Evolutionary conservation across 2,329 filamentous ascomycete species (phyloP).

Genomic region (Pseudomassariella vexata): DNA sequence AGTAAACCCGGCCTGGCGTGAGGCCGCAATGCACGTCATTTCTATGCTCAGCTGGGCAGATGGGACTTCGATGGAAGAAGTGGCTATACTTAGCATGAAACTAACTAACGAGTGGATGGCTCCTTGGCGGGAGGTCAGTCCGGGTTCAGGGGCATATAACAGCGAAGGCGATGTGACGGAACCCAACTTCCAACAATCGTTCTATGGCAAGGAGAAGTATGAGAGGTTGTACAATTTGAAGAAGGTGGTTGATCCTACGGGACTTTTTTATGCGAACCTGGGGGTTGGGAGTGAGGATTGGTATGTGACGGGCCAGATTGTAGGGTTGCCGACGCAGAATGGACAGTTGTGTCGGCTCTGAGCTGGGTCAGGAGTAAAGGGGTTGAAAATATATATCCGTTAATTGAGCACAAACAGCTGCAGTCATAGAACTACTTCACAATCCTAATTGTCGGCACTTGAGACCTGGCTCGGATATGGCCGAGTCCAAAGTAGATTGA

Average conservation of each 20-base stretch:
- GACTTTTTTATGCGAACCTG: constrained; percentile 32
- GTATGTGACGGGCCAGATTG: too few relatives aligned
- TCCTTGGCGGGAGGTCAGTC: constrained; percentile 15
- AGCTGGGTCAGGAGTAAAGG: too few relatives aligned
- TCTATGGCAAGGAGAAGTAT: constrained; percentile 31
- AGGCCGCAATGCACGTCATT: constrained; percentile 30
- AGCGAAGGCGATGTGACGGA: constrained; percentile 36
- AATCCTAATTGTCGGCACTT: too few relatives aligned
- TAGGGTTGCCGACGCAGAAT: too few relatives aligned
- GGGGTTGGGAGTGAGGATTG: constrained; percentile 37
- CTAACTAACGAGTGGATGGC: too few relatives aligned
- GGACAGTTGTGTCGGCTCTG: too few relatives aligned
- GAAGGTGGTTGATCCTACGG: constrained; percentile 31
- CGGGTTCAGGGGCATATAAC: constrained; percentile 24
- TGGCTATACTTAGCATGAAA: constrained; percentile 20
- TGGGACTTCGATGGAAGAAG: constrained; percentile 16
- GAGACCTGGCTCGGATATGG: too few relatives aligned
- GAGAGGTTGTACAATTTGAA: constrained; percentile 29
- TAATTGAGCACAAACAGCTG: too few relatives aligned
- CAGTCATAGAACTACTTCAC: too few relatives aligned
- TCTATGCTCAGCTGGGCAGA: too few relatives aligned
- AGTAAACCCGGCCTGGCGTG: constrained; percentile 38
- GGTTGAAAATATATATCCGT: too few relatives aligned
- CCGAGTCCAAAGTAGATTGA: too few relatives aligned
- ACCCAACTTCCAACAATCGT: constrained; percentile 24